Base-by-base conservation (phyloP, 2,329 filamentous ascomycete genomes). In the Sclerotinia glacialis region DNA sequence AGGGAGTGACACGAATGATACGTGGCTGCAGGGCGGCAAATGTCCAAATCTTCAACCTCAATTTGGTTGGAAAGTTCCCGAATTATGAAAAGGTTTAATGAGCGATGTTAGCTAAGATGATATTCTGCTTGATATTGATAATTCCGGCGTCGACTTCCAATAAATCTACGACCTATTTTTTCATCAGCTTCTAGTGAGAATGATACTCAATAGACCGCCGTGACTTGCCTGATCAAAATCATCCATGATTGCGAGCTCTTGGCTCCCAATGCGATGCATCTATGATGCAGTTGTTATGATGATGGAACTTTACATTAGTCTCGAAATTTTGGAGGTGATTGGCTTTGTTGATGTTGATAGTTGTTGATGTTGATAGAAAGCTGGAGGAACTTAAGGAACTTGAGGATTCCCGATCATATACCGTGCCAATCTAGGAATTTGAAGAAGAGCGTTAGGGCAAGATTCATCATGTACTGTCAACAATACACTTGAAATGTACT, bases 21-120 rank as follows among this genome's bases (percentile, higher is more conserved):
- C 55, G 40, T 14, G 55, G 42, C 26, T 44, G 23, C 9, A 60
- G n/a, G 31, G 2, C 21, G 3, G 56, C 56, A n/a, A 31, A 23
- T 16, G 8, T 60, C 56, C 56, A 60, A 28, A 60, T 34, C 11
- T 21, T 34, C 26, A 60, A 60, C 28, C 56, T 60, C 23, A 34
- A 31, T 16, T 60, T 42, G 16, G 23, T 3, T n/a, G 26, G 42
- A 2, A 47, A 31, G 1, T 46, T 2, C 16, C 40, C 18, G 21
- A 60, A 47, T 34, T 14, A 5, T 60, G 18, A 18, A 18, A 47
- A 60, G 1, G 40, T 34, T 34, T 1, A 4, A 12, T 26, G 40
- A 1, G 18, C 2, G 56, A 8, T 18, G 8, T 56, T 2, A 12
- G 21, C 1, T 18, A 9, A 8, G 5, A 2, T 8, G 21, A 21